Evolutionary conservation across 2,329 filamentous ascomycete species (phyloP).

Genomic region (Colletotrichum sp.): DNA sequence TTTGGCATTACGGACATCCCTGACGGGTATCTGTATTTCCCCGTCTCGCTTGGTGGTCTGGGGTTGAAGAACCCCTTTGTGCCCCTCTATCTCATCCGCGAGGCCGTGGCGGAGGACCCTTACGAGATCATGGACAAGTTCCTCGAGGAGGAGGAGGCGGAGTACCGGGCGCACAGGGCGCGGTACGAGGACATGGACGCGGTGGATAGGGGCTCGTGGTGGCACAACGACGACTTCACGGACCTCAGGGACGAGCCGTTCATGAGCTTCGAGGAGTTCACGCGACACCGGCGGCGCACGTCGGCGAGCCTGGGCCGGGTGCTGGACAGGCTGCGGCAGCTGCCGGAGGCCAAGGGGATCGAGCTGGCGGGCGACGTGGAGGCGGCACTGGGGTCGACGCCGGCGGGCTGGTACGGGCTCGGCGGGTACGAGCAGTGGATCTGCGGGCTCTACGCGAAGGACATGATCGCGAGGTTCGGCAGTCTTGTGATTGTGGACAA

Average conservation of each 20-base stretch:
- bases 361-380: conserved; percentile 26
- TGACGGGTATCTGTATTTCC: conserved; percentile 46
- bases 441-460: conserved; percentile 38
- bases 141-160: conserved; percentile 35
- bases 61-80: conserved; percentile 41
- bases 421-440: conserved; percentile 42
- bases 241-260: conserved; percentile 31
- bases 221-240: conserved; percentile 15
- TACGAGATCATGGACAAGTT: conserved; percentile 28
- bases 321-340: conserved; percentile 32
- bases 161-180: conserved; percentile 35
- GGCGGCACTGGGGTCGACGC: conserved; percentile 22
- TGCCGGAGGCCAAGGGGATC: conserved; percentile 30
- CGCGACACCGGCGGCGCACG: conserved; percentile 36
- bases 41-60: conserved; percentile 42
- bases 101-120: conserved; percentile 27
- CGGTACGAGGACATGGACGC: conserved; percentile 32
- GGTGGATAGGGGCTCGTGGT: conserved; percentile 4
- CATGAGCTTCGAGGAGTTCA: conserved; percentile 44
- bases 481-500: conserved; percentile 43
- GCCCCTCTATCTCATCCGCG: conserved; percentile 29
- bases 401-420: conserved; percentile 9
- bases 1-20: conserved; percentile 48
- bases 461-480: conserved; percentile 44
- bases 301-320: conserved; percentile 26